Percentiles rank a stretch among this genome's conserved stretches.
phyloP scores from a whole-genome alignment of 2,329 filamentous ascomycete genomes.

The Cordyceps fumosorosea region DNA sequence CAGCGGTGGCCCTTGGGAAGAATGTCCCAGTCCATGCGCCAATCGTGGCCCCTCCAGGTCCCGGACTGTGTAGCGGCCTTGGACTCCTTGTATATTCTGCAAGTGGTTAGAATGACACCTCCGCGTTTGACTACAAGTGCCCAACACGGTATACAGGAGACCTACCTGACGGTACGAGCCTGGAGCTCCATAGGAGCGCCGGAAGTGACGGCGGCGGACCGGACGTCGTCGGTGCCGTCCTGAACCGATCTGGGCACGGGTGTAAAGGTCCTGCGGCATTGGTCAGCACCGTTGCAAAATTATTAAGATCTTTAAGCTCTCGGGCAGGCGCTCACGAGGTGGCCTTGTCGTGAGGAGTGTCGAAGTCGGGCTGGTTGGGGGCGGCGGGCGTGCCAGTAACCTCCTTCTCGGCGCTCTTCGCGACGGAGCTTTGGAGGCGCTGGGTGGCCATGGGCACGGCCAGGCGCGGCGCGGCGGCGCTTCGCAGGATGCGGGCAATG shows the following conservation, averaged over 20 bases:
- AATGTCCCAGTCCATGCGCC: conserved; percentile 99
- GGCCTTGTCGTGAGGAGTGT: conserved; percentile 73
- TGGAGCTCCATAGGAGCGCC: conserved; percentile 92
- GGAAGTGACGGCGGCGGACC: conserved; percentile 80
- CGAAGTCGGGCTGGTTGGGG: conserved; percentile 73
- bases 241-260: conserved; percentile 84
- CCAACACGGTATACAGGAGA: background rate
- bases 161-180: conserved; percentile 87
- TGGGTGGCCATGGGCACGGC: conserved; percentile 38
- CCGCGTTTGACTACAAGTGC: background rate
- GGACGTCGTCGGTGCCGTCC: conserved; percentile 77
- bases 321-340: conserved; percentile 61
- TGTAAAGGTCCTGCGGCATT: conserved; percentile 65
- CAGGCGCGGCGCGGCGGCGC: conserved; percentile 31
- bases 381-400: conserved; percentile 24
- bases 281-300: conserved; percentile 9
- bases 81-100: conserved; percentile 81
- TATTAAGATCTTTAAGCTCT: background rate
- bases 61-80: conserved; percentile 98
- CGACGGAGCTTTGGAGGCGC: conserved; percentile 48
- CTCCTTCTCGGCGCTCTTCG: conserved; percentile 28
- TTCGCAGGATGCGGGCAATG: conserved; percentile 46
- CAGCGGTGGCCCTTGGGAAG: conserved; percentile 87
- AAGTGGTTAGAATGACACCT: background rate
- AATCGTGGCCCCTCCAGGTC: conserved; percentile 73